Evolutionary conservation across 2,329 filamentous ascomycete genomes (phyloP).

Genomic region (Calonectria fujianensis): DNA sequence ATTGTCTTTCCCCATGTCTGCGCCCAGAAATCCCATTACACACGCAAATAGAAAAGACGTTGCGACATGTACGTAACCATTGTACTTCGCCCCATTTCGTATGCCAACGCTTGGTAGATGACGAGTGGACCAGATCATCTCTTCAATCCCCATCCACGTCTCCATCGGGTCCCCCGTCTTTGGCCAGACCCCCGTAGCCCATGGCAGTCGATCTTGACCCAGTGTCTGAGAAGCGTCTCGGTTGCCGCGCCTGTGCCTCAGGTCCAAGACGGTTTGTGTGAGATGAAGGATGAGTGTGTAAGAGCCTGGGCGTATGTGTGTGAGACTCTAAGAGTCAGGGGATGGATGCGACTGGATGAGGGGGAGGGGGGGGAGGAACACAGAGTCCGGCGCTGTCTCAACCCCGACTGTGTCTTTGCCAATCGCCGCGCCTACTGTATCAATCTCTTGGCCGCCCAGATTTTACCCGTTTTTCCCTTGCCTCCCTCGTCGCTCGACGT

Average conservation of each 20-base stretch:
- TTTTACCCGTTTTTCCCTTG: slow-evolving; percentile 31
- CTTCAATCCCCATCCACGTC: slow-evolving; percentile 40
- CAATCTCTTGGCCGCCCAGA: slow-evolving; percentile 23
- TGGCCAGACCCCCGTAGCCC: slow-evolving; percentile 48
- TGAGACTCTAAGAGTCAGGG: slow-evolving; percentile 34
- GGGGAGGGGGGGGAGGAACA: not conserved
- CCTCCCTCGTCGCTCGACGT: slow-evolving; percentile 18
- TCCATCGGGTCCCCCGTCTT: slow-evolving; percentile 37
- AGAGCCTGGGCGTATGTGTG: slow-evolving; percentile 21
- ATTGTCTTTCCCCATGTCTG: slow-evolving; percentile 19
- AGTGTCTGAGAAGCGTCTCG: slow-evolving; percentile 31
- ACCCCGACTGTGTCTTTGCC: slow-evolving; percentile 9
- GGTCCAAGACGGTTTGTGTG: slow-evolving; percentile 30
- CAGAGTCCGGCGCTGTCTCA: slow-evolving; percentile 24
- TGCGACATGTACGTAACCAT: slow-evolving; percentile 33
- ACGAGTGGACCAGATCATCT: slow-evolving; percentile 53
- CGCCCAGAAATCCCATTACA: slow-evolving; percentile 15
- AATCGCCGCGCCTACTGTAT: slow-evolving; percentile 29
- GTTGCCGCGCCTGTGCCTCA: slow-evolving; percentile 43
- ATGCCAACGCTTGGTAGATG: slow-evolving; percentile 43
- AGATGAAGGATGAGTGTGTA: slow-evolving; percentile 23
- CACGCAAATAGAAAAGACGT: slow-evolving; percentile 27
- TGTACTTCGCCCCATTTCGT: slow-evolving; percentile 45
- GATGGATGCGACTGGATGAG: slow-evolving; percentile 10
- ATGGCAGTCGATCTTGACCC: slow-evolving; percentile 50